Evolutionary conservation across 75 land plant species (phyloP).

Genomic region (Cunninghamia lanceolata): DNA sequence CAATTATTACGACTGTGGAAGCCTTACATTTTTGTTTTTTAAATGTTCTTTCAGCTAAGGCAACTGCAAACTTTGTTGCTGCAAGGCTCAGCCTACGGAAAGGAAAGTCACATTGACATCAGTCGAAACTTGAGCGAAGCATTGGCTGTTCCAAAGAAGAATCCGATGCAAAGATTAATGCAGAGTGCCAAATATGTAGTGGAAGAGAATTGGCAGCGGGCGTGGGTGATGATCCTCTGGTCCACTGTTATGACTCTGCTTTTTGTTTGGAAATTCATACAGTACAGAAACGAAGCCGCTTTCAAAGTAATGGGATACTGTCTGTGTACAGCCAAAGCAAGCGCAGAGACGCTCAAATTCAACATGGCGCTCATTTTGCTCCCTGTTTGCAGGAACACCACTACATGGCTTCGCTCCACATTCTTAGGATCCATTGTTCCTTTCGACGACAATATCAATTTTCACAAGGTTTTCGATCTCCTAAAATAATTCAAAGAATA

Average conservation of each 20-base stretch:
- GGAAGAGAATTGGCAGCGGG: conserved; percentile 16
- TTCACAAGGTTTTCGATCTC: conserved; percentile 18
- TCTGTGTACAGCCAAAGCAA: conserved; percentile 19
- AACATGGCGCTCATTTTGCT: conserved; percentile 24
- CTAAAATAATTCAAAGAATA: not conserved
- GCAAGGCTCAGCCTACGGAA: conserved; percentile 9
- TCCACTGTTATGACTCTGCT: conserved; percentile 9
- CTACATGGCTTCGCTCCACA: conserved; percentile 28
- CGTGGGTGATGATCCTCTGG: conserved; percentile 17
- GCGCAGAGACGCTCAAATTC: conserved; percentile 30
- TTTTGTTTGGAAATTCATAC: conserved; percentile 23
- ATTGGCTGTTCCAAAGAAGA: conserved; percentile 3
- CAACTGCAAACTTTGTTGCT: conserved; percentile 19
- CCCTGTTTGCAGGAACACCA: conserved; percentile 27
- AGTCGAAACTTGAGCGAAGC: conserved; percentile 9
- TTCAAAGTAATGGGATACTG: conserved; percentile 27
- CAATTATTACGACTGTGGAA: not conserved
- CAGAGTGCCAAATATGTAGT: conserved; percentile 5
- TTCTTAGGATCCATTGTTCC: conserved; percentile 17
- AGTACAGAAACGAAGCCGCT: conserved; percentile 16
- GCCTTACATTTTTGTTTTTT: not conserved
- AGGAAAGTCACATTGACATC: not conserved
- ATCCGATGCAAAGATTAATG: not conserved
- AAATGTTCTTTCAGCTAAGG: conserved; percentile 9
- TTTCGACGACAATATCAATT: conserved; percentile 27